Conservation (phyloP, 2,329 filamentous ascomycete species). For the Diplodia sapinea region DNA sequence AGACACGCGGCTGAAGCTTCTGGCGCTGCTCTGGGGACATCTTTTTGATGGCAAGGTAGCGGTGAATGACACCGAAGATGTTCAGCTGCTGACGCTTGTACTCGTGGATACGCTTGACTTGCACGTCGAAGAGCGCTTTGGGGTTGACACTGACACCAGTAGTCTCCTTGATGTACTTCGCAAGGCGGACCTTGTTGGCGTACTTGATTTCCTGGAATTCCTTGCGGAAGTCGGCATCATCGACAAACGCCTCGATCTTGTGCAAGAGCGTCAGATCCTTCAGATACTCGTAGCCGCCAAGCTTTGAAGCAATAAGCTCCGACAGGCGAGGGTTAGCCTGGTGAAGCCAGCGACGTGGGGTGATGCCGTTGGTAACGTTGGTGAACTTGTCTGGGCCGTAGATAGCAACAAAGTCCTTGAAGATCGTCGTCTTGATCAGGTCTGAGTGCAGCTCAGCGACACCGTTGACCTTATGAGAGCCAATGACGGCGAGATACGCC, state of each 20-base stretch:
- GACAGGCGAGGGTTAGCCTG: constrained; percentile 95
- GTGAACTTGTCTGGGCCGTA: constrained; percentile 98
- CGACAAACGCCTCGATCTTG: constrained; percentile 80
- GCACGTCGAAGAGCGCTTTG: constrained; percentile 87
- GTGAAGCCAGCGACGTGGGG: constrained; percentile 93
- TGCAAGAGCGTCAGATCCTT: constrained; percentile 88
- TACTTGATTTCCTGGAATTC: constrained; percentile 98
- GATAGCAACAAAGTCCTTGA: constrained; percentile 96
- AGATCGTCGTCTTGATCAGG: constrained; percentile 98
- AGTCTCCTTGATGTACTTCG: constrained; percentile 85
- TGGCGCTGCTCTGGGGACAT: constrained; percentile 83
- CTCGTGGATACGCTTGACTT: constrained; percentile 98
- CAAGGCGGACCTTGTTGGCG: constrained; percentile 90
- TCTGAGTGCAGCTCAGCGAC: constrained; percentile 98
- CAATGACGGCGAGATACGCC: constrained; percentile 93
- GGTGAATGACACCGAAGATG: constrained; percentile 96
- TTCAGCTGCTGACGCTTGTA: constrained; percentile 99
- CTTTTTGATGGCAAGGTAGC: constrained; percentile 87
- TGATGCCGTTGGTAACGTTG: constrained; percentile 98
- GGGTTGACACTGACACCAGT: constrained; percentile 86
- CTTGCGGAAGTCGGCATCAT: constrained; percentile 89
- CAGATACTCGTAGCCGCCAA: constrained; percentile 81
- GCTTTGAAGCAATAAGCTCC: constrained; percentile 88
- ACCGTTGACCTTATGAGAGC: constrained; percentile 98
- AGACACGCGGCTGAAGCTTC: constrained; percentile 85